Evolutionary conservation across 768 basidiomycete genomes (phyloP).

Genomic region (Pseudohyphozyma bogoriensis): DNA sequence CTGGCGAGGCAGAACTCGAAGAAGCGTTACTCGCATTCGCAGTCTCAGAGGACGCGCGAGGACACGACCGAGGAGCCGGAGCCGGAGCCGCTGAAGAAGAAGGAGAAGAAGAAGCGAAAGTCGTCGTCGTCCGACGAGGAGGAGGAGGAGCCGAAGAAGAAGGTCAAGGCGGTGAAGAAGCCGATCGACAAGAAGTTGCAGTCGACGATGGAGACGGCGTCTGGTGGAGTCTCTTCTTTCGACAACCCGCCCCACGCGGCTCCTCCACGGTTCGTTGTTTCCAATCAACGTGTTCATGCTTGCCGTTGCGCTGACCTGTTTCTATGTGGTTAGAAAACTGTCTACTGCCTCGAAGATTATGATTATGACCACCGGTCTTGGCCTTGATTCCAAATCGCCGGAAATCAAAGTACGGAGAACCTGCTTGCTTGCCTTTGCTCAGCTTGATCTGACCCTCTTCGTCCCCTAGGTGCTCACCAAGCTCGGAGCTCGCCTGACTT

Average conservation of each 20-base stretch:
- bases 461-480: conserved; percentile 46
- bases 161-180: conserved; percentile 6
- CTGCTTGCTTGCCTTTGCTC: neutral
- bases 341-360: conserved; percentile 35
- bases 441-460: neutral
- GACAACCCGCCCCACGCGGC: conserved; percentile 21
- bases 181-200: conserved; percentile 2
- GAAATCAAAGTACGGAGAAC: conserved; percentile 47
- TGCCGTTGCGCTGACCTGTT: neutral
- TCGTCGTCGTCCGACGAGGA: no score
- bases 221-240: conserved; percentile 13
- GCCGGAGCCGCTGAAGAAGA: no score
- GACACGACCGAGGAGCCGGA: no score
- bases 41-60: no score
- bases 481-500: conserved; percentile 57
- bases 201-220: conserved; percentile 5
- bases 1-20: no score
- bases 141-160: no score
- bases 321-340: conserved; percentile 2
- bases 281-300: no score
- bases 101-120: no score
- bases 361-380: conserved; percentile 61
- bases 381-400: conserved; percentile 45
- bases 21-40: no score
- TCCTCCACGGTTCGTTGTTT: neutral